Conservation (phyloP, 2,329 filamentous ascomycete genomes). For the Trichoderma koningiopsis region DNA sequence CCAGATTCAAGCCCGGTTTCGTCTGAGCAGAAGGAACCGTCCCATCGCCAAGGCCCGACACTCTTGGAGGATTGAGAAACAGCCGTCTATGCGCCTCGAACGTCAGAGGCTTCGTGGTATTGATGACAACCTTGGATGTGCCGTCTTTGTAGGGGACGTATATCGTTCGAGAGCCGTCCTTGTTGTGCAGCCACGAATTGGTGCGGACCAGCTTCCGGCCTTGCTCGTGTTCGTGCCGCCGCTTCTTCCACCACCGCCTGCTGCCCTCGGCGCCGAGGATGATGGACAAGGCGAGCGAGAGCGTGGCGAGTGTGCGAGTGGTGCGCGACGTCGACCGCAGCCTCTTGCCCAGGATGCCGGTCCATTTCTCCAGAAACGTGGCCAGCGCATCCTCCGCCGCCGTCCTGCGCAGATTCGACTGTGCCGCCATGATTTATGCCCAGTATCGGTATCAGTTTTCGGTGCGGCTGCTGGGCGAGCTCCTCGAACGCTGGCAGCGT, state of each 20-base stretch:
- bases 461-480: slow-evolving; percentile 6
- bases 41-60: slow-evolving; percentile 74
- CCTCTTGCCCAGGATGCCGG: slow-evolving; percentile 52
- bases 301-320: slow-evolving; percentile 72
- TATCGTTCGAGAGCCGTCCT: slow-evolving; percentile 92
- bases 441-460: background rate
- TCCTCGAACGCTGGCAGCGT: slow-evolving; percentile 22
- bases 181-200: slow-evolving; percentile 90
- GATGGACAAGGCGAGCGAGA: slow-evolving; percentile 76
- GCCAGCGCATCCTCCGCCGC: slow-evolving; percentile 68
- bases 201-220: slow-evolving; percentile 79
- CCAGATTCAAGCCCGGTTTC: slow-evolving; percentile 91
- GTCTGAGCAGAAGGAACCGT: slow-evolving; percentile 84
- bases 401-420: slow-evolving; percentile 76
- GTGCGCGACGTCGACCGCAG: slow-evolving; percentile 68
- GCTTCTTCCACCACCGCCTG: slow-evolving; percentile 73
- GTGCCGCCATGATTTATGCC: slow-evolving; percentile 68
- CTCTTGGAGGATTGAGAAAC: slow-evolving; percentile 87
- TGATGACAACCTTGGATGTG: slow-evolving; percentile 88
- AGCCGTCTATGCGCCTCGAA: slow-evolving; percentile 94
- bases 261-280: slow-evolving; percentile 77
- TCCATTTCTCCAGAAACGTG: slow-evolving; percentile 63
- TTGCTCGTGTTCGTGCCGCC: slow-evolving; percentile 77
- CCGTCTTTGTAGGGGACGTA: slow-evolving; percentile 90
- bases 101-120: slow-evolving; percentile 86